A percentile compares a stretch with the other conserved stretches of the same genome.
phyloP scores from a whole-genome alignment of 2,329 filamentous ascomycete species.

The Xylariomycetidae sp. region DNA sequence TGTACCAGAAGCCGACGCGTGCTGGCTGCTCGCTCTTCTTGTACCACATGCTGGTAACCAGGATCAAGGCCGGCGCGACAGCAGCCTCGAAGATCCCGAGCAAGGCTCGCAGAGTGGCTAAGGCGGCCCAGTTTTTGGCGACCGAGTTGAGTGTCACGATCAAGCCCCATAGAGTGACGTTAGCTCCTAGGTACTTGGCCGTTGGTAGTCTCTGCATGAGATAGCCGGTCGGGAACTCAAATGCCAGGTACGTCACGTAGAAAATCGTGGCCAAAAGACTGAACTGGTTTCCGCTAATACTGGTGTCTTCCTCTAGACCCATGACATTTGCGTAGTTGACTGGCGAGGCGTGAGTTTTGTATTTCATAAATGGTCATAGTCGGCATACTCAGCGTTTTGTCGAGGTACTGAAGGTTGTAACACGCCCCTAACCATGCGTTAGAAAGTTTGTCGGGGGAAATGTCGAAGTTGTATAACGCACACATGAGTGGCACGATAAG shows the following conservation, averaged over 20 bases:
- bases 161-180: constrained; percentile 39
- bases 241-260: constrained; percentile 26
- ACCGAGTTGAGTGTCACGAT: constrained; percentile 42
- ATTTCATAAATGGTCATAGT: neutral
- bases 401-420: constrained; percentile 25
- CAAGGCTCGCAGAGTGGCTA: constrained; percentile 43
- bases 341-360: constrained; percentile 1
- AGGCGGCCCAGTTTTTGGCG: constrained; percentile 41
- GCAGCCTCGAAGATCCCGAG: constrained; percentile 49
- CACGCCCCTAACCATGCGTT: constrained; percentile 17
- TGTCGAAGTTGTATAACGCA: constrained; percentile 7
- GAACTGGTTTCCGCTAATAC: constrained; percentile 23
- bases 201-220: constrained; percentile 47
- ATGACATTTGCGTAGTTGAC: constrained; percentile 28
- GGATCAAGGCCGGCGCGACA: constrained; percentile 47
- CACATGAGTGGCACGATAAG: constrained; percentile 25
- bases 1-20: constrained; percentile 54
- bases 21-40: constrained; percentile 50
- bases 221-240: constrained; percentile 32
- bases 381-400: constrained; percentile 22
- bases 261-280: constrained; percentile 26
- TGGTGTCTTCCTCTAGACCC: constrained; percentile 23
- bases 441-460: neutral
- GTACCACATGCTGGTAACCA: constrained; percentile 51
- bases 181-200: constrained; percentile 44